A percentile compares a stretch with the other conserved stretches of the same genome.
phyloP scores from a whole-genome alignment of 306 rosid species.

The Crataegus laevigata region DNA sequence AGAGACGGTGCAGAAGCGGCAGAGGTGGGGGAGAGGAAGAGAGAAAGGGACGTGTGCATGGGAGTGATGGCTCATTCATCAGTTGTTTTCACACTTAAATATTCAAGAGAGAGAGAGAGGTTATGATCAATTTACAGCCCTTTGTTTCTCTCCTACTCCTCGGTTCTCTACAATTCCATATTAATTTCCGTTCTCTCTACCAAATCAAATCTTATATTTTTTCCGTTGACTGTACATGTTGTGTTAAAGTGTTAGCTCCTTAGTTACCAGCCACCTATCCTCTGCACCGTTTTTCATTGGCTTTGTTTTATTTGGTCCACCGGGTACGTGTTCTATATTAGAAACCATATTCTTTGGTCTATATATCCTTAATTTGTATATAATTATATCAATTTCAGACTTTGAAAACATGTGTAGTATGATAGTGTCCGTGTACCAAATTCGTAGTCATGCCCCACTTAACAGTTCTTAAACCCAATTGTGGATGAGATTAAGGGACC shows the following conservation, averaged over 20 bases:
- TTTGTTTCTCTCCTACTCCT: slow-evolving; percentile 18
- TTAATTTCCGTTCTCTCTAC: slow-evolving; percentile 12
- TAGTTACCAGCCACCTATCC: not conserved
- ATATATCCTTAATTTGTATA: not conserved
- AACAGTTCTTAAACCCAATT: not conserved
- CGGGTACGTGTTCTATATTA: not conserved
- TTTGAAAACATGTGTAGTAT: not conserved
- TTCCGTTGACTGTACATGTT: slow-evolving; percentile 1
- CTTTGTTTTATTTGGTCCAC: not conserved
- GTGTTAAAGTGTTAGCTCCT: not conserved
- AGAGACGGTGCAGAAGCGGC: slow-evolving; percentile 34
- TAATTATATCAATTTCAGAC: not conserved
- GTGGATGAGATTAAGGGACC: not conserved
- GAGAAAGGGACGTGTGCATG: slow-evolving; percentile 96
- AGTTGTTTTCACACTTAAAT: slow-evolving; percentile 70
- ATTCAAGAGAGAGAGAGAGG: slow-evolving; percentile 14
- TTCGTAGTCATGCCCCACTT: no score
- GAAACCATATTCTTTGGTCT: not conserved
- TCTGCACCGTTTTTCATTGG: not conserved
- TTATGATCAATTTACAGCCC: slow-evolving; percentile 13
- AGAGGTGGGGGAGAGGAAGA: slow-evolving; percentile 54
- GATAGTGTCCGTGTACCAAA: not conserved
- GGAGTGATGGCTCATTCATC: slow-evolving; percentile 70
- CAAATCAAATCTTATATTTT: not conserved
- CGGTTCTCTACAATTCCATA: slow-evolving; percentile 70